Evolutionary conservation across 1,139 yeast genomes (phyloP), one percentile per base, ranked within the genome.

Genomic region (Blastobotrys persicus): DNA sequence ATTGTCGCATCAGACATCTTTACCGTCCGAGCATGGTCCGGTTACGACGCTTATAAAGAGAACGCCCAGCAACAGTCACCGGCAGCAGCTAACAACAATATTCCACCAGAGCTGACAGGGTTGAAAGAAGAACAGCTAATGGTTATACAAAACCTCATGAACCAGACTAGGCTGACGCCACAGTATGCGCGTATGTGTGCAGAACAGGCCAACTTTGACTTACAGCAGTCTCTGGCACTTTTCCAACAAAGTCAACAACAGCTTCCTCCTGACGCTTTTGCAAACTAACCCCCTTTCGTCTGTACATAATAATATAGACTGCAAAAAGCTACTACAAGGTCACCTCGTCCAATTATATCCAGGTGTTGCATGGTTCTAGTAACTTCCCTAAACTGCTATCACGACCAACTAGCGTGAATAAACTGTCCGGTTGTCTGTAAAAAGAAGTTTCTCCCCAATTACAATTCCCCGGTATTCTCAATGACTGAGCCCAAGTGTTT

Each of bases 161-260:
- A 77, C 44, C 89, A 86, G 57, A 92, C 98, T 0, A 80, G 83
- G 49, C 72, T 92, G 56, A 89, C 80, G 58, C 74, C 87, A 20
- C 86, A 86, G 59, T 92, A 83, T 65, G 88, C 94, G 1, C 70
- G 83, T 32, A 81, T 91, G 88, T 77, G 94, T 46, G 85, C 92
- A 48, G 91, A 89, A 63, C 96, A 89, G 66, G 88, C 96, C 60
- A 77, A 80, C 49, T 91, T 95, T 91, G 85, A 88, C 67, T 83
- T 80, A 59, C 82, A 79, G 44, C 77, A 73, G 51, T 91, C 96
- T 38, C 72, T 81, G 18, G 75, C 76, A 44, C 83, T 88, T 55
- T 92, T 91, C 69, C 80, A 81, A 59, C 81, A 78, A 57, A 84
- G 88, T 31, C 70, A 72, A 17, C 66, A 67, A 20, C 75, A 73